Evolutionary conservation across 2,329 filamentous ascomycete genomes (phyloP), one percentile per base, ranked within the genome.

Genomic region (Pseudogymnoascus sp.): DNA sequence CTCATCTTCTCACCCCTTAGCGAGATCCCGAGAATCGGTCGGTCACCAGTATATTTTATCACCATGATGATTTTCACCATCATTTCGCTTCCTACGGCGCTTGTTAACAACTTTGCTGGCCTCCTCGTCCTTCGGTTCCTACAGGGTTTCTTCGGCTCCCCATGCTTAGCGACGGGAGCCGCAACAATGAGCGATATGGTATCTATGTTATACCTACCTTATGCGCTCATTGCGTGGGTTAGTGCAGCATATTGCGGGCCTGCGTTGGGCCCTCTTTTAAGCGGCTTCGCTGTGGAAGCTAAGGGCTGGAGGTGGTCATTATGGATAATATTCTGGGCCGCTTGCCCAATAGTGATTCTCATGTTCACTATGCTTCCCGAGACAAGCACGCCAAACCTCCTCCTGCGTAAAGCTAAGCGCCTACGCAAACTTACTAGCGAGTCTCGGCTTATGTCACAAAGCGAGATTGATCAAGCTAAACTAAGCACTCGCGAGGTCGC

Each of bases 31-130:
- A 71, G 79, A 53, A 81, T 90, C 60, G 88, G 89, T 2, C 80
- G 88, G 6, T 90, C 87, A 68, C 83, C 84, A 0, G 82, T 88
- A 4, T 91, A 91, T 73, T 82, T 89, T 37, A 72, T 83, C 67
- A 87, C 87, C 8, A 87, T 90, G 76, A 82, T 82, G 63, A 76
- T 90, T 28, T 91, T 90, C 71, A 84, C 88, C 59, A 80, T 90
- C 65, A 73, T 91, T 8, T 84, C 82, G 5, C 80, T 90, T 14
- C 87, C 87, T 0, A 84, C 86, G 0, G 84, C 86, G 0, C 72
- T 90, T 0, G 84, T 84, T 2, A 74, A 82, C 50, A 88, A 86
- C 75, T 88, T 86, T 61, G 75, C 83, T 0, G 85, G 85, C 0
- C 77, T 91, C 8, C 79, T 89, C 68, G 83, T 88, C 2, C 76